Evolutionary conservation across 1,139 yeast genomes (phyloP), one percentile per base, ranked within the genome.

Genomic region (Yamadazyma jaroonii): DNA sequence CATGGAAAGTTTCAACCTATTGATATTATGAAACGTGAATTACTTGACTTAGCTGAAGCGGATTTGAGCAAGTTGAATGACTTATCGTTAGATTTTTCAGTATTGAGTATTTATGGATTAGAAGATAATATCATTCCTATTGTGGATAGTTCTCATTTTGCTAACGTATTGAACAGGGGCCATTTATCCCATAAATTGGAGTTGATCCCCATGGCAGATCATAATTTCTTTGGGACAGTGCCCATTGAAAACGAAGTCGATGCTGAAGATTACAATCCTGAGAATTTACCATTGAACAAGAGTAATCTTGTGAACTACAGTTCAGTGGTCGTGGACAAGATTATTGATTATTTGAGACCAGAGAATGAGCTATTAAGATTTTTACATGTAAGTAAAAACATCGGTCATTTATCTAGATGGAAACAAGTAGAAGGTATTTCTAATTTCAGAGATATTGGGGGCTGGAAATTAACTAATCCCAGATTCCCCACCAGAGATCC

Each of bases 381-480:
- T 50, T 64, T 67, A 43, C 53, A 61, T 6, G 45, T 59, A 2
- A 62, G 69, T 29, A 42, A 50, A 17, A 54, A 50, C 14, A 63
- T 81, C 9, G 73, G 74, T 1, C 56, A 55, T 15, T 54, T 64
- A 13, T 56, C 77, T 3, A 63, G 87, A 38, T 82, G 86, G 84
- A 78, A 78, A 45, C 43, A 58, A 1, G 71, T 84, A 30, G 87
- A 79, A 26, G 92, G 94, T 0, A 76, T 85, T 9, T 59, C 72
- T 37, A 87, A 88, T 52, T 82, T 86, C 50, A 71, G 96, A 47
- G 96, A 87, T 52, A 57, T 82, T 41, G 96, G 96, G 1, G 96
- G 95, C 3, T 87, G 84, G 78, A 63, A 62, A 41, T 62, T 77
- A 8, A 48, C 48, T 13, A 44, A 43, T 15, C 74, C 74, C 3